These are phyloP conservation scores for Chimonanthus praecox DNA, from an alignment of 164 flowering plant genomes.

Conservation along the genomic window DNA sequence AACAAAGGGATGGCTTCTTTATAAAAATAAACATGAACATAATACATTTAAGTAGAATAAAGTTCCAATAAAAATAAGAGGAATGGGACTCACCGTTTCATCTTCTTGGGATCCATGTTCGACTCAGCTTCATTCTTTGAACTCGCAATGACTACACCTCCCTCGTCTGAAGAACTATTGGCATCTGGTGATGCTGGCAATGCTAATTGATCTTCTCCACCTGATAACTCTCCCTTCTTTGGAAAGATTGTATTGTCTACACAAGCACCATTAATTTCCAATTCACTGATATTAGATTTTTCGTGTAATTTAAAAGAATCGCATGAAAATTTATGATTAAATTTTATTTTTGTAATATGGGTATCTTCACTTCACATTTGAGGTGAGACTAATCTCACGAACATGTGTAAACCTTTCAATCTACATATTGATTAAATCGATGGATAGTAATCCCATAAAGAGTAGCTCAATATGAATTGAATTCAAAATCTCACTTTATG, in stretches of 20 bases:
- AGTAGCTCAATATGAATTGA: too few species aligned
- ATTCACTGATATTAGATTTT: neutral
- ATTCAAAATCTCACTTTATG: too few species aligned
- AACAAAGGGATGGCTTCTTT: too few species aligned
- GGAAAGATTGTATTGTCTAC: neutral
- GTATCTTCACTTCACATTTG: too few species aligned
- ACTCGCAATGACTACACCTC: neutral
- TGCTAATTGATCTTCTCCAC: neutral
- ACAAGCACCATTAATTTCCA: neutral
- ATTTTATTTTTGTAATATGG: too few species aligned
- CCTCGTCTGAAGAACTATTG: neutral
- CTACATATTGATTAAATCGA: too few species aligned
- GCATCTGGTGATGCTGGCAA: neutral
- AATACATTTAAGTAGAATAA: too few species aligned
- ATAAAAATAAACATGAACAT: too few species aligned
- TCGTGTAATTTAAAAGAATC: neutral
- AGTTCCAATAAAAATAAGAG: neutral
- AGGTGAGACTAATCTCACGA: too few species aligned
- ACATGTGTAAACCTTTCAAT: too few species aligned
- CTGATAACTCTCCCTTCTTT: neutral
- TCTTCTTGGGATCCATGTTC: neutral
- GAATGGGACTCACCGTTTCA: neutral
- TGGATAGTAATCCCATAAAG: fast-evolving
- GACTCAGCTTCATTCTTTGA: neutral
- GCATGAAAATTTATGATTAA: neutral